A percentile compares a stretch with the other conserved stretches of the same genome.
These are phyloP conservation scores for Tulasnella sp. DNA, from an alignment of 768 basidiomycete genomes.

Conservation along the genomic window DNA sequence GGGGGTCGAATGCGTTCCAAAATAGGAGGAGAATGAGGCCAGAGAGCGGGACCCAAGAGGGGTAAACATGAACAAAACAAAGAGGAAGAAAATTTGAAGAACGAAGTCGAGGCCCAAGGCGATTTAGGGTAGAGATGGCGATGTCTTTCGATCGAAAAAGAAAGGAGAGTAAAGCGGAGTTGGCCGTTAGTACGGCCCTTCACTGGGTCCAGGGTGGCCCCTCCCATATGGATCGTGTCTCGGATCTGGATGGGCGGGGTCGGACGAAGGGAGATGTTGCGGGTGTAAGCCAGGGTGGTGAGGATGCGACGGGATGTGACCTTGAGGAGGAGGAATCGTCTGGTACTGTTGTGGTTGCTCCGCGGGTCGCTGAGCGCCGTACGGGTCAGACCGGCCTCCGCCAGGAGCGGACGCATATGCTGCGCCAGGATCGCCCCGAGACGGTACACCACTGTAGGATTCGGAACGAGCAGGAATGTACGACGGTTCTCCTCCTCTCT, in stretches of 20 bases:
- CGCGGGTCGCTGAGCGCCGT: slow-evolving; percentile 7
- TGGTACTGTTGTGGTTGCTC: neutral
- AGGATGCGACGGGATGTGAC: neutral
- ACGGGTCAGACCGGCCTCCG: neutral
- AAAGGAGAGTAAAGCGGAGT: neutral
- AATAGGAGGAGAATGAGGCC: neutral
- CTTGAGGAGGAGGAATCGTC: slow-evolving; percentile 10
- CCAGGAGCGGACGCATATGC: slow-evolving; percentile 1
- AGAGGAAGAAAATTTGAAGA: neutral
- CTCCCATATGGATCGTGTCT: slow-evolving; percentile 26
- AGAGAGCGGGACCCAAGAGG: neutral
- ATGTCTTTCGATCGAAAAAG: neutral
- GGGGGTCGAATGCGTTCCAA: slow-evolving; percentile 13
- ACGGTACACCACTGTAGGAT: neutral
- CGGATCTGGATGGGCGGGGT: slow-evolving; percentile 19
- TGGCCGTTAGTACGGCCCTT: slow-evolving; percentile 24
- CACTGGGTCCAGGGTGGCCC: slow-evolving; percentile 31
- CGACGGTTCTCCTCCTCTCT: neutral
- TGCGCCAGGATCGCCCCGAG: slow-evolving; percentile 10
- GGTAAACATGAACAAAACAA: neutral
- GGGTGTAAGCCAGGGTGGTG: slow-evolving; percentile 20
- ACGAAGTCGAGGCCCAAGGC: slow-evolving; percentile 26
- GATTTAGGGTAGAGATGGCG: neutral
- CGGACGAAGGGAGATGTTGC: slow-evolving; percentile 18
- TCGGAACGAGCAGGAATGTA: slow-evolving; percentile 15